These are phyloP conservation scores for Salix viminalis DNA, from an alignment of 345 rosid genomes.

Conservation along the genomic window DNA sequence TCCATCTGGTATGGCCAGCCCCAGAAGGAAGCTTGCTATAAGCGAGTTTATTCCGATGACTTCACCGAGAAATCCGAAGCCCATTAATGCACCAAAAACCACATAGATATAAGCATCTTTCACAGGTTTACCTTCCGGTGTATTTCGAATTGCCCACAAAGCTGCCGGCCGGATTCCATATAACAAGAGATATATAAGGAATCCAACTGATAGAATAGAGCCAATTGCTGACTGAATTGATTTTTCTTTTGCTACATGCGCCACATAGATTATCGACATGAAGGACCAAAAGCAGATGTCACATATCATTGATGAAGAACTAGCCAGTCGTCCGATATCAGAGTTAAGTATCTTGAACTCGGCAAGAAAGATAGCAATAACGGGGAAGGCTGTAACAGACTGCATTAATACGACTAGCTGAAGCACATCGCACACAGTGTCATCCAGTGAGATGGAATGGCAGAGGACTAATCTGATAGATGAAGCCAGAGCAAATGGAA, in stretches of 20 bases:
- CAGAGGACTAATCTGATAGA: slow-evolving; percentile 2
- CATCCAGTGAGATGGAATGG: slow-evolving; percentile 7
- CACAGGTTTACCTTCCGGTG: slow-evolving; percentile 34
- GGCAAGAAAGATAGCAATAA: slow-evolving; percentile 26
- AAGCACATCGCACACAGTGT: slow-evolving; percentile 10
- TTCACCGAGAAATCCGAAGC: slow-evolving; percentile 30
- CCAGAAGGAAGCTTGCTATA: slow-evolving; percentile 25
- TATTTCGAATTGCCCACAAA: slow-evolving; percentile 26
- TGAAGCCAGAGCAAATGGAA: slow-evolving; percentile 13
- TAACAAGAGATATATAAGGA: slow-evolving; percentile 8
- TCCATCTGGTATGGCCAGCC: slow-evolving; percentile 37
- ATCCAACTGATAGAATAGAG: slow-evolving; percentile 7
- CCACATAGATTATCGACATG: slow-evolving; percentile 9
- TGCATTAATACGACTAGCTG: slow-evolving; percentile 7
- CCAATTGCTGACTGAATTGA: slow-evolving; percentile 8
- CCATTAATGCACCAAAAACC: slow-evolving; percentile 20
- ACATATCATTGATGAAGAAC: slow-evolving; percentile 26
- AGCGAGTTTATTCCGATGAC: slow-evolving; percentile 23
- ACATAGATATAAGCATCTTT: slow-evolving; percentile 30
- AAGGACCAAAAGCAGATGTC: slow-evolving; percentile 8
- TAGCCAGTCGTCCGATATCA: slow-evolving; percentile 41
- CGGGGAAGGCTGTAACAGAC: slow-evolving; percentile 38
- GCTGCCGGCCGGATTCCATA: slow-evolving; percentile 29
- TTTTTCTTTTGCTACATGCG: background rate
- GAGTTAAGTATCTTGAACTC: slow-evolving; percentile 42